Evolutionary conservation across 129 eudicot species (phyloP), one percentile per base, ranked within the genome.

Genomic region (Chrysanthemum seticuspe): DNA sequence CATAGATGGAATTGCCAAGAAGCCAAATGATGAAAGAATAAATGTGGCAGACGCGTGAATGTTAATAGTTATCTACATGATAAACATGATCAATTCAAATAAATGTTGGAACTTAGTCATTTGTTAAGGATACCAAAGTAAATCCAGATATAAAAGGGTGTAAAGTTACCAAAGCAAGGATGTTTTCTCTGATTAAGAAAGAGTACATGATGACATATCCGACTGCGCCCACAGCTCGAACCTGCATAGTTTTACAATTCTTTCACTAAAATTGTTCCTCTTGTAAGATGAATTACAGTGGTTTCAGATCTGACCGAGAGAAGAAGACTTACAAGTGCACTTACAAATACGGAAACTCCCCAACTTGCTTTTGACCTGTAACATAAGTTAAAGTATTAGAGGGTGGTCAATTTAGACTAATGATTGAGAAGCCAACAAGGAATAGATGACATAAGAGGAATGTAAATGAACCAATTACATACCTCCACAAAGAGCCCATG

Each of bases 401-500:
- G 76, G 25, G 47, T 1, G 27, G 68, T 60, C 68, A 44, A 55
- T 49, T 54, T 21, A 21, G 36, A 67, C 47, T 44, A 57, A 52
- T 61, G 21, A 60, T 13, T 0, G 10, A 31, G 18, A 76, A 51
- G 21, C 48, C 15, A 40, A 23, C 14, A 76, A 47, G 13, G 9
- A 19, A 71, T 36, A 56, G 66, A 40, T 40, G 47, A 56, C 15
- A 23, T 40, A 49, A 76, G 65, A 13, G 2, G 10, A 40, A 40
- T 40, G 6, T 40, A 6, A 40, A 40, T 69, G 51, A 72, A 52
- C 45, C 29, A 59, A 57, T 52, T 67, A 59, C 73, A 68, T 87
- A 92, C 96, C 93, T 90, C 98, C 98, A 94, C 68, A 90, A 74
- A 64, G 85, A 83, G n/a, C 96, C 97, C 97, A 94, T 94, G 10